These are phyloP conservation scores for Daldinia decipiens DNA, from an alignment of 495 filamentous ascomycete species.

Conservation along the genomic window DNA sequence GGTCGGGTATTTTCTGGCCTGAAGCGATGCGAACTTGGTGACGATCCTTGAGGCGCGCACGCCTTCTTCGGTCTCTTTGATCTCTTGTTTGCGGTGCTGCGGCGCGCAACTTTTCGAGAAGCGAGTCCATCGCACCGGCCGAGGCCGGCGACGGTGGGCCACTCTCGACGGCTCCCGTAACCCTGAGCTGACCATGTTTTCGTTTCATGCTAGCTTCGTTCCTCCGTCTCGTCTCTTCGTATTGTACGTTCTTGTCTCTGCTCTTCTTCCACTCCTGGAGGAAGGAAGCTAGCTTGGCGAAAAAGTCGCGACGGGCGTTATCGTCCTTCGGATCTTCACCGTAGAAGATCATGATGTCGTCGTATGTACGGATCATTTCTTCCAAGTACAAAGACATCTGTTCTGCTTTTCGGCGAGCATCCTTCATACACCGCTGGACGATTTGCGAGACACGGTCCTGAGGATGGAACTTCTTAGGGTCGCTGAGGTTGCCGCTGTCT, in stretches of 20 bases:
- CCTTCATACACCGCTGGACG: conserved; percentile 94
- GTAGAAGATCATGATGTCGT: conserved; percentile 97
- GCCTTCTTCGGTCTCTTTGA: conserved; percentile 84
- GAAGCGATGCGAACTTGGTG: conserved; percentile 92
- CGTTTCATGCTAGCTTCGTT: conserved; percentile 93
- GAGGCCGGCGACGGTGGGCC: conserved; percentile 73
- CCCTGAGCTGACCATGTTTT: conserved; percentile 76
- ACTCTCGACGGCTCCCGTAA: conserved; percentile 59
- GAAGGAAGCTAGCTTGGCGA: conserved; percentile 92
- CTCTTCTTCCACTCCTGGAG: conserved; percentile 96
- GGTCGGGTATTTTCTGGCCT: conserved; percentile 83
- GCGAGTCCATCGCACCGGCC: conserved; percentile 93
- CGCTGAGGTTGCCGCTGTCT: conserved; percentile 92
- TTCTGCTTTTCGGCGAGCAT: conserved; percentile 93
- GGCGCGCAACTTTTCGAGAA: conserved; percentile 95
- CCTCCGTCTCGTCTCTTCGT: conserved; percentile 84
- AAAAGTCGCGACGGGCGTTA: conserved; percentile 95
- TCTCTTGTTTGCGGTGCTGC: conserved; percentile 90
- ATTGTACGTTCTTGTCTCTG: conserved; percentile 83
- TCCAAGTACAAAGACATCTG: conserved; percentile 94
- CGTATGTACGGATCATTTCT: conserved; percentile 89
- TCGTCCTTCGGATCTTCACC: conserved; percentile 94
- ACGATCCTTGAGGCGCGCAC: conserved; percentile 87
- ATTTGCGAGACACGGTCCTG: conserved; percentile 94
- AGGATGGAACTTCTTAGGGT: conserved; percentile 97